Percentiles rank a stretch among this genome's conserved stretches.
Evolutionary conservation across 352 stramenopile genomes (phyloP).

Genomic region (Phytopythium helicoides): DNA sequence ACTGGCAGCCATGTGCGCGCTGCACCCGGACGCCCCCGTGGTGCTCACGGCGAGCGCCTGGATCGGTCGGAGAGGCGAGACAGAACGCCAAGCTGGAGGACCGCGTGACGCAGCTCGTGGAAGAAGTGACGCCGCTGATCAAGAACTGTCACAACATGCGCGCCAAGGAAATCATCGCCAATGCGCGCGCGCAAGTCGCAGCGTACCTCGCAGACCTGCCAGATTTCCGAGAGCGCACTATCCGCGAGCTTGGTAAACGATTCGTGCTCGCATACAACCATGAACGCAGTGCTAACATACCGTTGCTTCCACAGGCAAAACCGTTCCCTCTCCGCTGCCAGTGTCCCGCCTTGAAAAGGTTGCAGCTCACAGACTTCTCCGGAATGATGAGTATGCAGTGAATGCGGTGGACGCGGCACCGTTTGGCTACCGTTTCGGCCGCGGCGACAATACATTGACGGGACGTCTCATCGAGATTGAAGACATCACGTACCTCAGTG

Average conservation of each 20-base stretch:
- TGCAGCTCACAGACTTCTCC: constrained; percentile 36
- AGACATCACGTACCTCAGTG: constrained; percentile 38
- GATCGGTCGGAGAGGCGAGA: constrained; percentile 17
- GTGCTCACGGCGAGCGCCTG: constrained; percentile 22
- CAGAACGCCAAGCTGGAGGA: constrained; percentile 26
- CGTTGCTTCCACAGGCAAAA: not conserved
- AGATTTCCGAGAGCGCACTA: constrained; percentile 21
- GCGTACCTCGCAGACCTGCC: constrained; percentile 31
- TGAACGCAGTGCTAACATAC: not conserved
- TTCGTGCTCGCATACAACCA: not conserved
- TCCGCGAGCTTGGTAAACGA: constrained; percentile 10
- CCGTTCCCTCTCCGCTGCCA: constrained; percentile 16
- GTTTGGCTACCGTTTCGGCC: constrained; percentile 40
- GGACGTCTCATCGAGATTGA: constrained; percentile 28
- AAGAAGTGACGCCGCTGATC: constrained; percentile 33
- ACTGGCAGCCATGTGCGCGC: constrained; percentile 24
- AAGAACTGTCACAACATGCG: constrained; percentile 29
- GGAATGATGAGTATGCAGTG: constrained; percentile 22
- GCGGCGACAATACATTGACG: constrained; percentile 36
- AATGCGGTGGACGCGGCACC: constrained; percentile 14
- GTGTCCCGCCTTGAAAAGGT: constrained; percentile 48
- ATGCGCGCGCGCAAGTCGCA: constrained; percentile 37
- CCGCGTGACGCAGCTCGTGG: constrained; percentile 29
- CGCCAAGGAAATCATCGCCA: constrained; percentile 31
- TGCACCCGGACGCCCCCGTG: constrained; percentile 15